Evolutionary conservation across 352 stramenopile genomes (phyloP), one percentile per base, ranked within the genome.

Genomic region (Phytophthora pini): DNA sequence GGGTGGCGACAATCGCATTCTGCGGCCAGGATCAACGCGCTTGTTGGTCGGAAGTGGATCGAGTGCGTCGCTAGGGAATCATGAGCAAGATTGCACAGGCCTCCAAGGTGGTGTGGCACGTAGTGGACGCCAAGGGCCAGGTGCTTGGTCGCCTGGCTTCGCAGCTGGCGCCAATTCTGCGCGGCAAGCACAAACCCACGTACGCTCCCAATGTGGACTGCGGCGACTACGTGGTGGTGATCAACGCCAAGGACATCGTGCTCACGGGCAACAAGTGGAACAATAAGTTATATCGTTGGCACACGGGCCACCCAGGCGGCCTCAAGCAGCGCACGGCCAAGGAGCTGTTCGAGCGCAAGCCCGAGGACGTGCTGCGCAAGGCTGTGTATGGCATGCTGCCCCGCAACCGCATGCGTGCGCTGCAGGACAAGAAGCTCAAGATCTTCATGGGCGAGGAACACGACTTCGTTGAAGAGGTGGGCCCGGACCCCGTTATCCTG

Each of bases 141-240:
- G 94, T 98, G 36, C 89, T 99, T 12, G 98, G 98, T 9, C 93
- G 97, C 5, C 74, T 99, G 41, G 97, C 98, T 27, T 97, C 90
- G 51, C 93, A 98, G 70, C 92, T 99, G 40, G 93, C 96, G 39
- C 93, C 92, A 12, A 97, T 99, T 67, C 82, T 99, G 20, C 94
- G 89, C 54, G 98, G 98, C 51, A 99, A 99, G 78, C 97, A 99
- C 87, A 99, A 99, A 77, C 98, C 97, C 7, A 99, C 95, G 52
- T 99, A 98, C 81, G 86, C 89, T 47, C 98, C 97, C 10, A 98
- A 99, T 76, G 83, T 94, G n/a, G 97, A 99, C 82, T 98, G 95
- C 79, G 98, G 97, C 48, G 98, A 99, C 86, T 96, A 96, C 70
- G 93, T 99, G 9, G 97, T 99, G 27, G 94, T 99, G 43, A 89